These are phyloP conservation scores for Diaporthe sp. DNA, from an alignment of 2,329 filamentous ascomycete species.

Conservation along the genomic window DNA sequence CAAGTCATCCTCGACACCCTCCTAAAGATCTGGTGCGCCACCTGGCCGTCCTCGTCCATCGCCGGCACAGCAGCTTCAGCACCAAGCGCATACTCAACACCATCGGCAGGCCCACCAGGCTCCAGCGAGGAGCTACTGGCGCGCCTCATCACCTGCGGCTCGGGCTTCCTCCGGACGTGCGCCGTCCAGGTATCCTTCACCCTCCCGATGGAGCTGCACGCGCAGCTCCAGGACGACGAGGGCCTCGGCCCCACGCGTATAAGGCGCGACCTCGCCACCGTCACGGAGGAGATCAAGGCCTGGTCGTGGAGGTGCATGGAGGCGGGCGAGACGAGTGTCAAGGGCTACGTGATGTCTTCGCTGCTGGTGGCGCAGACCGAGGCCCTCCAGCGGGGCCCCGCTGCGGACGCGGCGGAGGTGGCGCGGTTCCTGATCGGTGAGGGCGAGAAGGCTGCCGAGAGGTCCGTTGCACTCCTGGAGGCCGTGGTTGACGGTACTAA, in stretches of 20 bases:
- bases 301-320: conserved; percentile 50
- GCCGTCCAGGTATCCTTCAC: conserved; percentile 52
- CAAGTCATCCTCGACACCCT: conserved; percentile 51
- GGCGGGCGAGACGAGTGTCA: conserved; percentile 56
- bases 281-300: conserved; percentile 41
- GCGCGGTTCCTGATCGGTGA: conserved; percentile 45
- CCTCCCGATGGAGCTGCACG: conserved; percentile 57
- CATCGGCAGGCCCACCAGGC: conserved; percentile 27
- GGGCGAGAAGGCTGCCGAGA: conserved; percentile 40
- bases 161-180: conserved; percentile 55
- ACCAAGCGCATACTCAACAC: conserved; percentile 32
- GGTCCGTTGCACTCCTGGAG: conserved; percentile 47
- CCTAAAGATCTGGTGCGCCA: conserved; percentile 43
- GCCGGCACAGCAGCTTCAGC: not conserved
- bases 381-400: conserved; percentile 43
- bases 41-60: conserved; percentile 26
- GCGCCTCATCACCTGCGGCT: conserved; percentile 51
- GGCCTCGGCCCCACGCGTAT: conserved; percentile 43
- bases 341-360: conserved; percentile 48
- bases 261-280: conserved; percentile 44
- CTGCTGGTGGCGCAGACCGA: conserved; percentile 51
- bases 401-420: conserved; percentile 42
- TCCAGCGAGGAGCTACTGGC: conserved; percentile 45
- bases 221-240: conserved; percentile 55
- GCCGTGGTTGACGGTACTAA: conserved; percentile 42